Evolutionary conservation across 352 stramenopile species (phyloP).

Genomic region (Phytophthora tubulina): DNA sequence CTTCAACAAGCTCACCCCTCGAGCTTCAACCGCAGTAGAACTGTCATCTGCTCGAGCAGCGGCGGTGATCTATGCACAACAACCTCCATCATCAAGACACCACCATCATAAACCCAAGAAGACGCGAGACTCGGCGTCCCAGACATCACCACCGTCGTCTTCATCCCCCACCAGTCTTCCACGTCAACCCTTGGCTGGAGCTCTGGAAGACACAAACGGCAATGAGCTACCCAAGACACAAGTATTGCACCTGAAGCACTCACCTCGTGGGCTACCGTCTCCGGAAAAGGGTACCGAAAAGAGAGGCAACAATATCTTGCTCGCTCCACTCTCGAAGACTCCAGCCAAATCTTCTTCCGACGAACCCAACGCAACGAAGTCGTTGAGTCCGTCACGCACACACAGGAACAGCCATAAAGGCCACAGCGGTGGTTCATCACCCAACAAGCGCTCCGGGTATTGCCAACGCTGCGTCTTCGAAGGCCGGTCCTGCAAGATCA

Average conservation of each 20-base stretch:
- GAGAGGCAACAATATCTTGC: conserved; percentile 21
- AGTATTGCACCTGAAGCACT: conserved; percentile 15
- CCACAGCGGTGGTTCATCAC: conserved; percentile 18
- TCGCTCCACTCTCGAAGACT: conserved; percentile 29
- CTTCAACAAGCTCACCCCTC: conserved; percentile 15
- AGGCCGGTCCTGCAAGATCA: conserved; percentile 68
- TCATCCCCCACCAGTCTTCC: conserved; percentile 9
- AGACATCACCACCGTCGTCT: conserved; percentile 31
- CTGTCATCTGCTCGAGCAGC: conserved; percentile 45
- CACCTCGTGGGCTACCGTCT: conserved; percentile 4
- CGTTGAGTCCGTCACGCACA: conserved; percentile 19
- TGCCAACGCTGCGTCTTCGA: conserved; percentile 70
- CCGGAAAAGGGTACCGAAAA: conserved; percentile 9
- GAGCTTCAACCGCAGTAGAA: conserved; percentile 6
- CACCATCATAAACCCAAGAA: conserved; percentile 33
- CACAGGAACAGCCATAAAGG: conserved; percentile 22
- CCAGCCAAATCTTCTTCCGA: background rate
- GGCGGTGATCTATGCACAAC: conserved; percentile 40
- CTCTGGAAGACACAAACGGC: conserved; percentile 3
- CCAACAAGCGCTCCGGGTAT: conserved; percentile 62
- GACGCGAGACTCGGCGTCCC: conserved; percentile 22
- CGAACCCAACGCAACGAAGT: conserved; percentile 10
- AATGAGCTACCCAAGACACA: conserved; percentile 18
- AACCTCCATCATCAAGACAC: conserved; percentile 16
- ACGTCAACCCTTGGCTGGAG: background rate